Evolutionary conservation across 2,329 filamentous ascomycete genomes (phyloP), one percentile per base, ranked within the genome.

Genomic region (Sporothrix protearum): DNA sequence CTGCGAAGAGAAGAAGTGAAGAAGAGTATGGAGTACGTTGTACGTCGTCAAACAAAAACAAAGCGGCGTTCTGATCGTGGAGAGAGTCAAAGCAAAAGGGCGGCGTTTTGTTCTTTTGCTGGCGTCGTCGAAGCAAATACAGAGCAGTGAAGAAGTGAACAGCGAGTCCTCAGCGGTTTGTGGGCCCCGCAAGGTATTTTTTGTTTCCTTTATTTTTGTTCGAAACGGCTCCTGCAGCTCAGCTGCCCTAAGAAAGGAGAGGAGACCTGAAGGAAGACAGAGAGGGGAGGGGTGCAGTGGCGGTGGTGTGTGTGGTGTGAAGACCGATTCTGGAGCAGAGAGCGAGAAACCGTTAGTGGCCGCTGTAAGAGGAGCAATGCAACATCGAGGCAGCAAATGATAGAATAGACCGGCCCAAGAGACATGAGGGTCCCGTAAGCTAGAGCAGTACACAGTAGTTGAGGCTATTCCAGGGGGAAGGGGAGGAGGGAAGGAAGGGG

Each of bases 141-240:
- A 14, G 25, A 42, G 67, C 47, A 47, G 51, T 28, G n/a, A 19
- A 42, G 67, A 59, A 47, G 51, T 25, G 67, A 57, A 69, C 67
- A 69, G 51, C 51, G 51, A 47, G 45, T 28, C 12, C n/a, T 57
- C 5, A 28, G 45, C n/a, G 67, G 14, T 7, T n/a, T 59, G 51
- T 55, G 67, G 63, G 22, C 63, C 67, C 67, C 28, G 59, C 49
- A 71, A 33, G 63, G 19, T 36, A 39, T 57, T 45, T 67, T 57
- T 67, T 59, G 16, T 59, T 49, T 45, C 19, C 36, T 71, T 61
- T 66, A 25, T 53, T 63, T 47, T 68, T 30, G 45, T 70, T 68
- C 68, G 71, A 74, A 74, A 73, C 67, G 67, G 57, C 61, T 69
- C 68, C 69, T 72, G 72, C 73, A 74, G 73, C 73, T 73, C 73